phyloP scores from a whole-genome alignment of 1,284 basidiomycete genomes.

The Cystobasidium sp. region DNA sequence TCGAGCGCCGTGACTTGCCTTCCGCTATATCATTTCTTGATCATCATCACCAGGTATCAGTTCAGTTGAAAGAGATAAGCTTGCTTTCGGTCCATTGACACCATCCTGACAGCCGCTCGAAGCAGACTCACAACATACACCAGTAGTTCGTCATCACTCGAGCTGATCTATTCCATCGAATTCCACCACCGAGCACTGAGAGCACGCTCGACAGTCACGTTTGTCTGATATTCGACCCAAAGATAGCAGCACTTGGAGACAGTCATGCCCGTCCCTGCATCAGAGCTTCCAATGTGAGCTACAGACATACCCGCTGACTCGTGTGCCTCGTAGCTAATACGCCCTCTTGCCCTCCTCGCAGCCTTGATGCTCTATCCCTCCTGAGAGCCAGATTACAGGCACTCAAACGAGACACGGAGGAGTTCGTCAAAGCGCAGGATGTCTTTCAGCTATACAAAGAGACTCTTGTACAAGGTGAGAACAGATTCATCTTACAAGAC shows the following conservation, averaged over 20 bases:
- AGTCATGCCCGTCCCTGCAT: conserved; percentile 35
- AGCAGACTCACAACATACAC: too few relatives aligned
- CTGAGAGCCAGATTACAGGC: conserved; percentile 78
- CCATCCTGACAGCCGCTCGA: too few relatives aligned
- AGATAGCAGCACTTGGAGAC: background rate
- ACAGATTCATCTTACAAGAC: background rate
- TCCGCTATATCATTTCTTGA: too few relatives aligned
- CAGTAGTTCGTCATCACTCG: too few relatives aligned
- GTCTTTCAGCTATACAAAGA: conserved; percentile 91
- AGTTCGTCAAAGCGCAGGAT: conserved; percentile 67
- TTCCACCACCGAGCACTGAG: too few relatives aligned
- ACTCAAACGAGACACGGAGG: conserved; percentile 63
- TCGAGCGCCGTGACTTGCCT: too few relatives aligned
- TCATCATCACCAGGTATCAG: too few relatives aligned
- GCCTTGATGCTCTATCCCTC: conserved; percentile 88
- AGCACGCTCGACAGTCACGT: background rate
- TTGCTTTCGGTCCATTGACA: too few relatives aligned
- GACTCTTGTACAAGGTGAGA: conserved; percentile 87
- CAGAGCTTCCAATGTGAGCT: conserved; percentile 38
- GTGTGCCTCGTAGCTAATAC: background rate
- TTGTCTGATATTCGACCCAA: background rate
- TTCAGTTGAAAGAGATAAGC: too few relatives aligned
- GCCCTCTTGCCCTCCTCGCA: conserved; percentile 62
- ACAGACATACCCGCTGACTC: background rate
- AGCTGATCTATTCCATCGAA: too few relatives aligned